phyloP scores from a whole-genome alignment of 2,329 filamentous ascomycete species.

The Raffaelea arxii region DNA sequence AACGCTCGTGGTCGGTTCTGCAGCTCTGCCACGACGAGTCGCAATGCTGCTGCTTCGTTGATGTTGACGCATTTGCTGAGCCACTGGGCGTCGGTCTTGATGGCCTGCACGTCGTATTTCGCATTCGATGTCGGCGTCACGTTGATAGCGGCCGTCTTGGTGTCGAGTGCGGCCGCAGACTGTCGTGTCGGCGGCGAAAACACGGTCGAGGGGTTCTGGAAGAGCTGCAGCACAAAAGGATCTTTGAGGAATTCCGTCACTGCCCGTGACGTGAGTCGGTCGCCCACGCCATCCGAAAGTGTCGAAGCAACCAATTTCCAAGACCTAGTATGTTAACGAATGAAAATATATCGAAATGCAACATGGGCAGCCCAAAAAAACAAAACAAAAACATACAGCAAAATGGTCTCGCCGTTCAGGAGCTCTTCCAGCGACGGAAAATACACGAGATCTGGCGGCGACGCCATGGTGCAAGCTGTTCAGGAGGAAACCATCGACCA shows the following conservation, averaged over 20 bases:
- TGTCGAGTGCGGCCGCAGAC: constrained; percentile 66
- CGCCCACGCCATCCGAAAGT: constrained; percentile 45
- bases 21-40: constrained; percentile 73
- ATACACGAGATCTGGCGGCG: constrained; percentile 60
- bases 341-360: background rate
- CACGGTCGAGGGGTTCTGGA: constrained; percentile 58
- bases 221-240: constrained; percentile 54
- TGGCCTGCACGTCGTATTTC: constrained; percentile 62
- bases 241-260: constrained; percentile 64
- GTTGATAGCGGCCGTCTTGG: constrained; percentile 79
- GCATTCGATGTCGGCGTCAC: constrained; percentile 58
- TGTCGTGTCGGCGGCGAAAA: constrained; percentile 54
- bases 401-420: constrained; percentile 66
- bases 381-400: constrained; percentile 52
- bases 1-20: constrained; percentile 69
- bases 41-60: constrained; percentile 72
- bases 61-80: constrained; percentile 68
- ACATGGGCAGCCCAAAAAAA: background rate
- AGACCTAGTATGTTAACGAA: constrained; percentile 31
- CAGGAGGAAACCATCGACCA: constrained; percentile 4
- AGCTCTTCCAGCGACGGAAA: constrained; percentile 80
- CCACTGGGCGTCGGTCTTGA: constrained; percentile 83
- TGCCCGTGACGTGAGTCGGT: constrained; percentile 41
- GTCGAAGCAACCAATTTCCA: constrained; percentile 52
- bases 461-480: constrained; percentile 49